Evolutionary conservation across 805 yeast species (phyloP).

Genomic region (Metschnikowia koreensis): DNA sequence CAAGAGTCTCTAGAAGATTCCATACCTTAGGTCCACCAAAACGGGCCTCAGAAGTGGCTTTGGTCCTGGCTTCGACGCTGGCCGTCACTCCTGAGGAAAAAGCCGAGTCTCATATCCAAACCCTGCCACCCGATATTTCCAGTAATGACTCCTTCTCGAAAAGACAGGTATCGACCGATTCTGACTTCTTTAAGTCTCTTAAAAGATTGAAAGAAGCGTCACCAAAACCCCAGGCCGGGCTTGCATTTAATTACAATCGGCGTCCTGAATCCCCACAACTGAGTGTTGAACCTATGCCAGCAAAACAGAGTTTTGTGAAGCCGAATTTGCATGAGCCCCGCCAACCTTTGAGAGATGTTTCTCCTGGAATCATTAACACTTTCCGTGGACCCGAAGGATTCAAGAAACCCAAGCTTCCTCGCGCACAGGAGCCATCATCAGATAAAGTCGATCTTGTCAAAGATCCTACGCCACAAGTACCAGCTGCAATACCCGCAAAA

Average conservation of each 20-base stretch:
- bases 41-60: conserved; percentile 31
- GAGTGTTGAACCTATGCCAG: neutral
- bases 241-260: neutral
- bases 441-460: neutral
- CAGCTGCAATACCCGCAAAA: neutral
- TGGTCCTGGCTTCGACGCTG: neutral
- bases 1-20: conserved; percentile 37
- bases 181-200: conserved; percentile 19
- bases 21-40: conserved; percentile 49
- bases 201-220: conserved; percentile 15
- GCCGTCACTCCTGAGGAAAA: neutral
- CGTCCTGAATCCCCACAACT: neutral
- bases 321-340: neutral
- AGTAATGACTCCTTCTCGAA: neutral
- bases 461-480: conserved; percentile 7
- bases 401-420: conserved; percentile 34
- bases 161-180: conserved; percentile 9
- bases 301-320: neutral
- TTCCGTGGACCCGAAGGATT: conserved; percentile 21
- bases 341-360: conserved; percentile 11
- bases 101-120: neutral
- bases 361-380: conserved; percentile 14
- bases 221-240: neutral
- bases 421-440: neutral
- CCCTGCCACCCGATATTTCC: neutral